Conservation (phyloP, 345 rosid species). For the Moringa oleifera region DNA sequence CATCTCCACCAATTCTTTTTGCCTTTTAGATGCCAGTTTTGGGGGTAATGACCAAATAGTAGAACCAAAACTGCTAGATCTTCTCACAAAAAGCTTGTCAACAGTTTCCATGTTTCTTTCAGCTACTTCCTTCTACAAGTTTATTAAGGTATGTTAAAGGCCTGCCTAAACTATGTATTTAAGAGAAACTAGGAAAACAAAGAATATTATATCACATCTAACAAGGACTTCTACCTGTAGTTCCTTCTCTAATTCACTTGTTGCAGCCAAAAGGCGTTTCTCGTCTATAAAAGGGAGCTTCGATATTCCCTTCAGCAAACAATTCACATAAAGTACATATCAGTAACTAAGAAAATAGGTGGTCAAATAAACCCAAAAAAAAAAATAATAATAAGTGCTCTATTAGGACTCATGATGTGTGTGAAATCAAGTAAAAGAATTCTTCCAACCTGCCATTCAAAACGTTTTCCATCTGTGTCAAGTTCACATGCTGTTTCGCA, state of each 20-base stretch:
- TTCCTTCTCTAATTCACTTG: constrained; percentile 13
- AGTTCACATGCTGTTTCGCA: constrained; percentile 11
- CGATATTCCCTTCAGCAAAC: constrained; percentile 18
- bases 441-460: constrained; percentile 20
- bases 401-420: too few relatives aligned
- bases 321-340: neutral
- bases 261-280: constrained; percentile 15
- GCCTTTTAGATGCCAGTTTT: constrained; percentile 16
- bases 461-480: constrained; percentile 21
- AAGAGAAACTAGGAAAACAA: too few relatives aligned
- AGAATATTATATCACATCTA: neutral
- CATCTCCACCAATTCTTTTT: neutral
- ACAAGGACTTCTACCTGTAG: constrained; percentile 6
- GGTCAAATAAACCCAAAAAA: too few relatives aligned
- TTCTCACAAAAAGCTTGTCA: constrained; percentile 10
- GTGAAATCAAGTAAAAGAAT: neutral
- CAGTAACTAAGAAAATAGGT: too few relatives aligned
- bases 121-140: constrained; percentile 10
- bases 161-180: too few relatives aligned
- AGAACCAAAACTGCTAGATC: too few relatives aligned
- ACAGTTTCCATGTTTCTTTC: constrained; percentile 12
- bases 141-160: neutral
- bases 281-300: constrained; percentile 26
- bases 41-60: too few relatives aligned
- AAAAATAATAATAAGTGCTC: too few relatives aligned